These are phyloP conservation scores for Colletotrichum spinosum DNA, from an alignment of 2,329 filamentous ascomycete species.

Conservation along the genomic window DNA sequence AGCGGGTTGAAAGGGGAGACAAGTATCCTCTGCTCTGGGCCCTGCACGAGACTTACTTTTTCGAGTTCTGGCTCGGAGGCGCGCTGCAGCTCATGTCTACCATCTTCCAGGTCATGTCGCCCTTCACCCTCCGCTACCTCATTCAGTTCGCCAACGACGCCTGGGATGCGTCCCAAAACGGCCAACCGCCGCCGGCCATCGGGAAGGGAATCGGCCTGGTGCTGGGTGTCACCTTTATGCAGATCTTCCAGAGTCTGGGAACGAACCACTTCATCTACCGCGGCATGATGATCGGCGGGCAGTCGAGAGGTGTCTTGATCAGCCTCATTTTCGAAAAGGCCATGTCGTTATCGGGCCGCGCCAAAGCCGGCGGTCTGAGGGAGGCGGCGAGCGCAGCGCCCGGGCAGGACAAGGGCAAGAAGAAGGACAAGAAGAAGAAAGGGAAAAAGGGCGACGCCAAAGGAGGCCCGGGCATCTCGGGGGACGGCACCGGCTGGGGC, in stretches of 20 bases:
- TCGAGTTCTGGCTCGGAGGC: conserved; percentile 89
- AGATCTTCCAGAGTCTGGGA: conserved; percentile 81
- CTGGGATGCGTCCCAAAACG: conserved; percentile 70
- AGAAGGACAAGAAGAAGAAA: conserved; percentile 51
- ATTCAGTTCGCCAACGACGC: conserved; percentile 88
- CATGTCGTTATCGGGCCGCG: conserved; percentile 87
- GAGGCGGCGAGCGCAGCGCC: conserved; percentile 60
- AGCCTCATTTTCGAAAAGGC: conserved; percentile 92
- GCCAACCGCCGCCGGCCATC: conserved; percentile 72
- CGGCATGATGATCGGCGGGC: conserved; percentile 91
- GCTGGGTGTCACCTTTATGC: conserved; percentile 87
- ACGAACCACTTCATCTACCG: conserved; percentile 94
- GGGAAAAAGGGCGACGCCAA: conserved; percentile 53
- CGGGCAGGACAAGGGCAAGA: conserved; percentile 53
- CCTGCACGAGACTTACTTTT: conserved; percentile 86
- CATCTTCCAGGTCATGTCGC: conserved; percentile 82
- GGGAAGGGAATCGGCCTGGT: conserved; percentile 84
- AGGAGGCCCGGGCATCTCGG: conserved; percentile 62
- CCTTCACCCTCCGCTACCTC: conserved; percentile 86
- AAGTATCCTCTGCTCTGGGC: conserved; percentile 83
- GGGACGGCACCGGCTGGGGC: conserved; percentile 86
- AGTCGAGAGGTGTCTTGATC: conserved; percentile 84
- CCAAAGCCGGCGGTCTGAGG: conserved; percentile 80
- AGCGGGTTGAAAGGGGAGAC: conserved; percentile 73
- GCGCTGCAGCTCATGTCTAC: conserved; percentile 78